phyloP scores from a whole-genome alignment of 768 basidiomycete genomes.

The Lepiota brunneoincarnata region DNA sequence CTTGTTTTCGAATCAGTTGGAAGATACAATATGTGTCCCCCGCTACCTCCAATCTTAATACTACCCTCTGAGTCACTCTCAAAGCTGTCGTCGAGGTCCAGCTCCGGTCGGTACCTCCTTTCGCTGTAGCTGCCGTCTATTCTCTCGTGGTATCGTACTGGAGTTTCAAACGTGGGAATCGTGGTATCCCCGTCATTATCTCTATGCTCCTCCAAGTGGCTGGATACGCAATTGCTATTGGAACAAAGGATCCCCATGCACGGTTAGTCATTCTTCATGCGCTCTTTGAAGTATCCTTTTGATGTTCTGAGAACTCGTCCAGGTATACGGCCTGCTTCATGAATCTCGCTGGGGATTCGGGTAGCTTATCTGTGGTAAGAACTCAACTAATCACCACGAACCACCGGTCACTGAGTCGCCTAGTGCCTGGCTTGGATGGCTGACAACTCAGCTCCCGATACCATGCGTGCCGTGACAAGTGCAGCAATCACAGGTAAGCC shows the following conservation, averaged over 20 bases:
- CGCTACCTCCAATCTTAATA: background rate
- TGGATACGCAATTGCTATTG: slow-evolving; percentile 42
- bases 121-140: slow-evolving; percentile 39
- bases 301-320: too few species aligned
- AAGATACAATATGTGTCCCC: slow-evolving; percentile 28
- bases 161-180: slow-evolving; percentile 33
- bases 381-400: background rate
- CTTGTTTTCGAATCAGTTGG: slow-evolving; percentile 24
- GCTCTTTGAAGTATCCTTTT: too few species aligned
- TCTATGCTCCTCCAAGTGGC: slow-evolving; percentile 35
- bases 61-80: background rate
- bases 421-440: slow-evolving; percentile 44
- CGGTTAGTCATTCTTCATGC: background rate
- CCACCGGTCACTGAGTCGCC: background rate
- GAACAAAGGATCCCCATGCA: slow-evolving; percentile 39
- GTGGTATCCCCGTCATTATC: slow-evolving; percentile 32
- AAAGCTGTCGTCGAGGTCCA: slow-evolving; percentile 43
- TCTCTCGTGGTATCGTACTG: slow-evolving; percentile 32
- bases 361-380: slow-evolving; percentile 33
- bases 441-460: slow-evolving; percentile 50
- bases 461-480: slow-evolving; percentile 42
- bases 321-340: slow-evolving; percentile 48
- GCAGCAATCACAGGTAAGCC: slow-evolving; percentile 41
- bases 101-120: slow-evolving; percentile 47
- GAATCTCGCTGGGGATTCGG: slow-evolving; percentile 35